Base-by-base conservation (phyloP, 257 asterid species). In the Nicotiana benthamiana region DNA sequence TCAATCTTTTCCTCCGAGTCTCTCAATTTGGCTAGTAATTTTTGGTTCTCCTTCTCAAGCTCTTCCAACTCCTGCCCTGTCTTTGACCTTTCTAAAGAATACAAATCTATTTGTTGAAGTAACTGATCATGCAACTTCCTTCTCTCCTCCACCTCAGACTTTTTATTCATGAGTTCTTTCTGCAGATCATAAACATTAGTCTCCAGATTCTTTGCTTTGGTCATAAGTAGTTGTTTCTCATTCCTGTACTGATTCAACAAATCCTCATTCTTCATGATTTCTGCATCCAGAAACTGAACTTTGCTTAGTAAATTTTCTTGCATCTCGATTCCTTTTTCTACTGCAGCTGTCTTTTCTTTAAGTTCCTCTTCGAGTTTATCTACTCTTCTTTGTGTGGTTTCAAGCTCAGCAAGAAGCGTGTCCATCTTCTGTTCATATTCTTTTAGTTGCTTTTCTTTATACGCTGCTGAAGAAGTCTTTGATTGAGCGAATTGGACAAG, bases 361-460 rank as follows among this genome's bases (percentile, higher is more conserved):
- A 91, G 86, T 85, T 83, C 87, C 77, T 76, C 78, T 60, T 63
- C 76, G 80, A 95, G 90, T 82, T 83, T 89, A 66, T 88, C 81
- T 75, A 85, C 83, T 80, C 75, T 86, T 80, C 79, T 83, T 82
- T 83, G 85, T 89, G 82, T 81, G 24, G 74, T 84, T 77, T 79
- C 88, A 22, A 86, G 90, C 86, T 86, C 87, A 62, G 83, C 64
- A 59, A 80, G 34, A 66, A 91, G 90, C 20, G 70, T 66, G 51
- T 84, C 85, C 36, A 76, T 84, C 83, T 88, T 87, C 79, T 82
- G 90, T 87, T 86, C 89, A 60, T 77, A 80, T 85, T 86, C 88
- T 87, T 89, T 91, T 86, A 91, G 77, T 79, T 87, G 91, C 78
- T 82, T 84, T 54, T 90, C 94, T 81, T 86, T 87, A 80, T 89